These are phyloP conservation scores for Tuber calosporum DNA, from an alignment of 495 filamentous ascomycete genomes.

Conservation along the genomic window DNA sequence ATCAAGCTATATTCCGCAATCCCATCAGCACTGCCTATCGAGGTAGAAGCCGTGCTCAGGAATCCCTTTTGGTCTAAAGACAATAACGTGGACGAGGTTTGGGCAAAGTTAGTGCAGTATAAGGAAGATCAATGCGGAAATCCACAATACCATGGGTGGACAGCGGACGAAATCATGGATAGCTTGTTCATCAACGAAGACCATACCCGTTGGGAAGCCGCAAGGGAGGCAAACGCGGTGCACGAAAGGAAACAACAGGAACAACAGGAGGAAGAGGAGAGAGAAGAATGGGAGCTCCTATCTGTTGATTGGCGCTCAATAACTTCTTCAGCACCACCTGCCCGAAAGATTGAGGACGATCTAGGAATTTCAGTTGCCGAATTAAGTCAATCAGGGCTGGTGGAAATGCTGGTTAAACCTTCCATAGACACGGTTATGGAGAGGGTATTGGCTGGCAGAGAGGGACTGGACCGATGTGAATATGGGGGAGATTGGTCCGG, in stretches of 20 bases:
- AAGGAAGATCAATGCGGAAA: background rate
- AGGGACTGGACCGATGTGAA: too few species aligned
- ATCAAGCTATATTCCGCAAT: too few species aligned
- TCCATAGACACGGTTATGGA: too few species aligned
- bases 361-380: too few species aligned
- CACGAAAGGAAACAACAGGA: background rate
- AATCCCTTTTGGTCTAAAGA: background rate
- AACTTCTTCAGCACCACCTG: too few species aligned
- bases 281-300: background rate
- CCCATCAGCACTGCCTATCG: background rate
- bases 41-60: rapidly evolving
- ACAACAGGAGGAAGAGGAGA: background rate
- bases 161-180: background rate
- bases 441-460: too few species aligned
- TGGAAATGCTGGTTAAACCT: too few species aligned
- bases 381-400: too few species aligned
- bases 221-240: background rate
- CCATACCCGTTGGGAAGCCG: background rate
- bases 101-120: background rate
- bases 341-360: too few species aligned
- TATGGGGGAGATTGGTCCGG: too few species aligned
- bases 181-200: background rate
- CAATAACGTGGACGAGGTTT: background rate
- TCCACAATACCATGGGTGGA: background rate
- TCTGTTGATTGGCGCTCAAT: too few species aligned